Base-by-base conservation (phyloP, 2,329 filamentous ascomycete species). In the Zymoseptoria brevis region DNA sequence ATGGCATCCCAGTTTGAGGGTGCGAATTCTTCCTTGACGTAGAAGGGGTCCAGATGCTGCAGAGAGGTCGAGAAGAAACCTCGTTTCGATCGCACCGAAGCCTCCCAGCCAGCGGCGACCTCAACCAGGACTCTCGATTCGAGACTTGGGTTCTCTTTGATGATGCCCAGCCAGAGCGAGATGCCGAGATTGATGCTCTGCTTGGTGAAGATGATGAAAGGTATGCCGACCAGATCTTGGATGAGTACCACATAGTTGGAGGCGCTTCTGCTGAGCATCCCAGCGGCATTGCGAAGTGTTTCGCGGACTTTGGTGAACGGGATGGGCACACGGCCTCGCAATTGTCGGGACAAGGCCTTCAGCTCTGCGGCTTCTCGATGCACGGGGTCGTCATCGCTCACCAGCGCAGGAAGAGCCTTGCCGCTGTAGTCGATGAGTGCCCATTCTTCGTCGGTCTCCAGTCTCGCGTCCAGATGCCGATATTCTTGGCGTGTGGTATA, bases 401-500 rank as follows among this genome's bases (percentile, higher is more conserved):
- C 9, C 26, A 61, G 51, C 4, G 59, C 59, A 51, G 56, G 21
- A 13, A 53, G 63, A 1, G 62, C 35, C 24, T 59, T 66, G 50
- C 69, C 69, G 26, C 66, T 66, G 57, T 66, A 66, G 41, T 70
- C 69, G 11, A 69, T 68, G n/a, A 70, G 54, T 19, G 67, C 64
- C 68, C 69, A 72, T 13, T 68, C 65, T 11, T 69, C 65, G 16
- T 70, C 69, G 6, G 41, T 50, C 4, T 60, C 52, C 16, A 60
- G 50, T 50, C 61, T 77, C 2, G 85, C 83, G 71, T 96, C 90
- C 9, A 90, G 85, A 70, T 93, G 93, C 58, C 92, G 86, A 73
- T 99, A 99, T 70, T 96, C 92, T 72, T 99, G 95, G 45, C 94
- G 88, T 24, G 91, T 95, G 3, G 93, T 97, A 72, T 99, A 99